phyloP scores from a whole-genome alignment of 2,329 filamentous ascomycete genomes.

The Fusarium globosum region DNA sequence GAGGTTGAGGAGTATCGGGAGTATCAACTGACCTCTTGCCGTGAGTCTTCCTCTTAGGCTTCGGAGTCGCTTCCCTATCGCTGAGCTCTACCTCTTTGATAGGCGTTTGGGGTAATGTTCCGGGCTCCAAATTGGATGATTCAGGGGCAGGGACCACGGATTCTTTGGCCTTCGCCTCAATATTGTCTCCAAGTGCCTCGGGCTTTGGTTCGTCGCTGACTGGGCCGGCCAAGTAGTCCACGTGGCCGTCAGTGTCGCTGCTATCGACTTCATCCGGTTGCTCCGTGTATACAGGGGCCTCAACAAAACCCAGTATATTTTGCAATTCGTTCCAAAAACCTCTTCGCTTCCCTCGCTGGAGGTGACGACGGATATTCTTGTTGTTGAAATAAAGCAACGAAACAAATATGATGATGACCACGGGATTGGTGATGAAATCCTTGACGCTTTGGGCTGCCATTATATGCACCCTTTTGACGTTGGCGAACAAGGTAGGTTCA shows the following conservation, averaged over 20 bases:
- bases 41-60: conserved; percentile 4
- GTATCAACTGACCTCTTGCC: conserved; percentile 1
- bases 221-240: neutral
- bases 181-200: neutral
- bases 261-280: conserved; percentile 26
- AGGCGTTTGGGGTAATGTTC: conserved; percentile 5
- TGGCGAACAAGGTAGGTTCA: conserved; percentile 59
- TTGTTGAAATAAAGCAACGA: conserved; percentile 56
- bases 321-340: conserved; percentile 46
- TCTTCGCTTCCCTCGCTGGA: conserved; percentile 48
- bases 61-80: conserved; percentile 30
- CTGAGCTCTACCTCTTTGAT: conserved; percentile 15
- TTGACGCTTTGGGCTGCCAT: conserved; percentile 61
- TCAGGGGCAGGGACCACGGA: conserved; percentile 9
- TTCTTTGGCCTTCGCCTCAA: conserved; percentile 15
- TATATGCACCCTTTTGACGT: conserved; percentile 62
- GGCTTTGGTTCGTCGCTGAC: neutral
- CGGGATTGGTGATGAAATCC: conserved; percentile 67
- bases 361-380: conserved; percentile 57
- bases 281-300: neutral
- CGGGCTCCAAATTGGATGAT: conserved; percentile 6
- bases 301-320: conserved; percentile 12
- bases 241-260: conserved; percentile 33
- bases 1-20: neutral
- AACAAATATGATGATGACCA: conserved; percentile 60